Conservation (phyloP, 176 grass and related monocot genomes). For the Bonia amplexicaulis region DNA sequence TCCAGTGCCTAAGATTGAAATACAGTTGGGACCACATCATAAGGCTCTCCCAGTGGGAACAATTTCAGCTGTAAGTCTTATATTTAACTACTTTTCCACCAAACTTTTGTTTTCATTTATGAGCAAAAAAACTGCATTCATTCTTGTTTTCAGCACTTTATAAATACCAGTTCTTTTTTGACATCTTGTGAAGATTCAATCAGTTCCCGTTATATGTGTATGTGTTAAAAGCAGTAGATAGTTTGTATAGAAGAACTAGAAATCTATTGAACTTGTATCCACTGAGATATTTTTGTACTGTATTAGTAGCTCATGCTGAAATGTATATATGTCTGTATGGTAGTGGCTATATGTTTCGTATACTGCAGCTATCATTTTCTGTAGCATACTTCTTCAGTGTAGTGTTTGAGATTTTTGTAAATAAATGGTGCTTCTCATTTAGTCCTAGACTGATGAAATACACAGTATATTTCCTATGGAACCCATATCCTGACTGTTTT, state of each 20-base stretch:
- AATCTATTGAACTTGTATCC: not conserved
- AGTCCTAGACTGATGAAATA: not conserved
- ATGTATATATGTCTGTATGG: not conserved
- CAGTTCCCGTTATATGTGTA: not conserved
- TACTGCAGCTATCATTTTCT: not conserved
- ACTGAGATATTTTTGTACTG: not conserved
- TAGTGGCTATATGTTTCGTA: not conserved
- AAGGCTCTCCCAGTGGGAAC: slow-evolving; percentile 65
- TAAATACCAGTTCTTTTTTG: not conserved
- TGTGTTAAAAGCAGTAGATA: not conserved
- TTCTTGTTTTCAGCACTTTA: not conserved
- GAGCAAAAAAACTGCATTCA: not conserved
- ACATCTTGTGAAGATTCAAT: not conserved
- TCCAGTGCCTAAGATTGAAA: slow-evolving; percentile 72
- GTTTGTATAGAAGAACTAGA: not conserved
- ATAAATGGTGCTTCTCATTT: not conserved
- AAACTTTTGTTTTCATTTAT: not conserved
- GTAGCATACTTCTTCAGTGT: not conserved
- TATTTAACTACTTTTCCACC: not conserved
- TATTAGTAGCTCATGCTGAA: not conserved
- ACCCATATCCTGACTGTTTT: slow-evolving; percentile 14
- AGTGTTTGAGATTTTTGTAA: not conserved
- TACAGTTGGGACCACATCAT: slow-evolving; percentile 68
- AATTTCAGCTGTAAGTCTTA: slow-evolving; percentile 67
- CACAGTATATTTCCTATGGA: not conserved